Percentiles rank a stretch among this genome's conserved stretches.
phyloP scores from a whole-genome alignment of 164 flowering plant species.

The Chloranthus sessilifolius region DNA sequence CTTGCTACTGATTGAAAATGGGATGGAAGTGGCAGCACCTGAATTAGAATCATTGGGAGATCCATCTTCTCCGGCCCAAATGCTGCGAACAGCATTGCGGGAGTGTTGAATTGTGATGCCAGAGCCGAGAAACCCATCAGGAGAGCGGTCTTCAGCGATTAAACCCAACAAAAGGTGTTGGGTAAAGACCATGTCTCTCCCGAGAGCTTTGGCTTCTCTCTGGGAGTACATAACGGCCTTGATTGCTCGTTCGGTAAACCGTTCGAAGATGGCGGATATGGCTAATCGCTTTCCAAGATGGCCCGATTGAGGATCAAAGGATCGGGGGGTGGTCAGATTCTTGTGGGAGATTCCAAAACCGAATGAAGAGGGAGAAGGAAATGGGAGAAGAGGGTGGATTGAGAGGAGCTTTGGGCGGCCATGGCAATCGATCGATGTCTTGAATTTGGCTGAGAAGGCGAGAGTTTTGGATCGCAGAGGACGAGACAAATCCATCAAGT shows the following conservation, averaged over 20 bases:
- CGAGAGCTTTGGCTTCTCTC: conserved; percentile 59
- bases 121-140: conserved; percentile 56
- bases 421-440: conserved; percentile 10
- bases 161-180: conserved; percentile 77
- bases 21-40: conserved; percentile 30
- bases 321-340: background rate
- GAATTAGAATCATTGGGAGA: background rate
- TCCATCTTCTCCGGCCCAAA: conserved; percentile 34
- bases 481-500: conserved; percentile 13
- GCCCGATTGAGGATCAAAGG: background rate
- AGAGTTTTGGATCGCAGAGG: conserved; percentile 7
- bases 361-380: conserved; percentile 19
- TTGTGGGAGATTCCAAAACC: conserved; percentile 21
- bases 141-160: conserved; percentile 56
- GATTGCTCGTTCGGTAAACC: conserved; percentile 74
- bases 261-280: conserved; percentile 57
- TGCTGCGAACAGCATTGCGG: conserved; percentile 43
- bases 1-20: conserved; percentile 67
- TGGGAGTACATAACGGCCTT: conserved; percentile 69
- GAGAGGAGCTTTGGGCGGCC: conserved; percentile 3
- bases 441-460: conserved; percentile 5
- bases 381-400: conserved; percentile 6
- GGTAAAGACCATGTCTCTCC: conserved; percentile 58
- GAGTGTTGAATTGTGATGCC: conserved; percentile 53
- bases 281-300: conserved; percentile 4